These are phyloP conservation scores for Centella asiatica DNA, from an alignment of 129 eudicot species.

Conservation along the genomic window DNA sequence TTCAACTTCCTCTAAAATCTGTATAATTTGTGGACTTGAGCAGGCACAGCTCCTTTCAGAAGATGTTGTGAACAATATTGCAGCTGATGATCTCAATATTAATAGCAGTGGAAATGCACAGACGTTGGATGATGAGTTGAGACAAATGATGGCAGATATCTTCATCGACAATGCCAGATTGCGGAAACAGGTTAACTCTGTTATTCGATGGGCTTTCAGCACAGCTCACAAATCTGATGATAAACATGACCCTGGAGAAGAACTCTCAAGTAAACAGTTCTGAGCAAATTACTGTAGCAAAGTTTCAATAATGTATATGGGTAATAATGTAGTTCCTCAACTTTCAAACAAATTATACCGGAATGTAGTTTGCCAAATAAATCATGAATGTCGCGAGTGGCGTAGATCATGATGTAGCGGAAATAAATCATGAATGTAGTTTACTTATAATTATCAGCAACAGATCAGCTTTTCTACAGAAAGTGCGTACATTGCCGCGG, in stretches of 20 bases:
- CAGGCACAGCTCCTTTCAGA: slow-evolving; percentile 51
- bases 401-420: no score
- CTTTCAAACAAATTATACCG: no score
- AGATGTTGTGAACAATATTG: slow-evolving; percentile 28
- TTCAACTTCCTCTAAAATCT: neutral
- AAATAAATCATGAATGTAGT: no score
- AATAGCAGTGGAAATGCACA: neutral
- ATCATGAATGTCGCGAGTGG: neutral
- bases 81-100: slow-evolving; percentile 8
- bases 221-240: slow-evolving; percentile 8
- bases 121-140: slow-evolving; percentile 34
- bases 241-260: slow-evolving; percentile 13
- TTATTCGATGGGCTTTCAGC: slow-evolving; percentile 28
- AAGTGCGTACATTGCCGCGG: no score
- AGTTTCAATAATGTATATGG: no score
- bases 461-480: no score
- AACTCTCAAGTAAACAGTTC: slow-evolving; percentile 20
- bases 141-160: slow-evolving; percentile 39
- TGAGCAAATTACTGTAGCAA: slow-evolving; percentile 18
- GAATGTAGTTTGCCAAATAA: no score
- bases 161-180: slow-evolving; percentile 45
- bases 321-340: no score
- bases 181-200: slow-evolving; percentile 55
- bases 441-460: no score
- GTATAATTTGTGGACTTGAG: slow-evolving; percentile 9